Conservation (phyloP, 2,329 filamentous ascomycete species). For the Xylaria hypoxylon region DNA sequence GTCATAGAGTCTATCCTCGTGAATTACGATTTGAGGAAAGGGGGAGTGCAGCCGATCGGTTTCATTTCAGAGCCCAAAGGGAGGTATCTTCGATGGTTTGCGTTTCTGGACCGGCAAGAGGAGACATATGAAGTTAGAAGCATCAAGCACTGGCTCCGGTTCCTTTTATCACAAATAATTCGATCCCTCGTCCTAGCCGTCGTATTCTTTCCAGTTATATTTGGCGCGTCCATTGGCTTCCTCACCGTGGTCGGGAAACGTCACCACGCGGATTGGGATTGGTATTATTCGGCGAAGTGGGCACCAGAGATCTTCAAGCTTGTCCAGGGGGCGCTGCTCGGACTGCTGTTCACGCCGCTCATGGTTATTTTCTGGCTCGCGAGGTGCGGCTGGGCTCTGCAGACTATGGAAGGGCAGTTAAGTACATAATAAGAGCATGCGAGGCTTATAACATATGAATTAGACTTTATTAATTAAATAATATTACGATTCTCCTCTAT, state of each 20-base stretch:
- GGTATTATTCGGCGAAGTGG: slow-evolving; percentile 58
- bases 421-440: background rate
- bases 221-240: slow-evolving; percentile 58
- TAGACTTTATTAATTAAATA: slow-evolving; percentile 32
- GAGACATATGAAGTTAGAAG: slow-evolving; percentile 47
- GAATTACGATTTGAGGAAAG: slow-evolving; percentile 58
- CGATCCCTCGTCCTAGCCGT: slow-evolving; percentile 54
- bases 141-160: slow-evolving; percentile 50
- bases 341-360: slow-evolving; percentile 59
- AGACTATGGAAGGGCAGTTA: slow-evolving; percentile 42
- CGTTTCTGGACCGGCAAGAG: slow-evolving; percentile 55
- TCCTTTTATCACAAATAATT: slow-evolving; percentile 53
- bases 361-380: slow-evolving; percentile 64
- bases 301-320: slow-evolving; percentile 63
- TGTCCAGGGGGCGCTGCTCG: slow-evolving; percentile 60
- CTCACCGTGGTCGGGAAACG: slow-evolving; percentile 55
- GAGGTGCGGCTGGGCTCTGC: slow-evolving; percentile 60
- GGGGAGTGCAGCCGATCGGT: slow-evolving; percentile 61
- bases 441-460: slow-evolving; percentile 7
- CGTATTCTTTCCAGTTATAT: slow-evolving; percentile 57
- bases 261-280: slow-evolving; percentile 56
- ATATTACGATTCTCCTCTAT: slow-evolving; percentile 46
- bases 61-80: slow-evolving; percentile 54
- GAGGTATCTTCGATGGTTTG: slow-evolving; percentile 56
- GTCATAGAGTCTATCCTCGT: slow-evolving; percentile 62